Percentiles rank a stretch among this genome's conserved stretches.
phyloP scores from a whole-genome alignment of 2,329 filamentous ascomycete genomes.

The Penicillium sp. region DNA sequence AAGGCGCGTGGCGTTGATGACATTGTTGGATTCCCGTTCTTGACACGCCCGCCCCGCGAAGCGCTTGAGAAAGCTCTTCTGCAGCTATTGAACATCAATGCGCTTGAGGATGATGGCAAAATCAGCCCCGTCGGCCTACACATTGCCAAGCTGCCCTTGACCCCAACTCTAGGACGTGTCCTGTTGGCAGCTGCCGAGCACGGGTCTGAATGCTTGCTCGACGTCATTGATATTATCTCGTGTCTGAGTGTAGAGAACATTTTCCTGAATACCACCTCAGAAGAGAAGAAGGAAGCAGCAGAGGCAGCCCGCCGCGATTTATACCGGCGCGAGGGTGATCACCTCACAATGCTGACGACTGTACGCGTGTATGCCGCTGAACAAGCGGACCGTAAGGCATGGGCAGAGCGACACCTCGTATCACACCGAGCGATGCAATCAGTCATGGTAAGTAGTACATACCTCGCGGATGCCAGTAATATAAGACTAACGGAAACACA shows the following conservation, averaged over 20 bases:
- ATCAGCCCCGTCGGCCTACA: constrained; percentile 67
- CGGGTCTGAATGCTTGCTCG: constrained; percentile 63
- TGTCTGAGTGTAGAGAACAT: constrained; percentile 58
- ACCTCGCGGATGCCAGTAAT: not conserved
- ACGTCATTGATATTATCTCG: constrained; percentile 75
- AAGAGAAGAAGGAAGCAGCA: constrained; percentile 53
- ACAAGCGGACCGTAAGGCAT: constrained; percentile 50
- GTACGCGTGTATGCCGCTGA: constrained; percentile 54
- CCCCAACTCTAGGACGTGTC: constrained; percentile 70
- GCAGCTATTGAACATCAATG: constrained; percentile 69
- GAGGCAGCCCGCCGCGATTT: constrained; percentile 49
- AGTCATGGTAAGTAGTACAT: constrained; percentile 44
- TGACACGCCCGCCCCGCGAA: constrained; percentile 70
- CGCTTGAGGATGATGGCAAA: constrained; percentile 59
- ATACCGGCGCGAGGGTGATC: constrained; percentile 54
- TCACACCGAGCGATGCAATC: constrained; percentile 57
- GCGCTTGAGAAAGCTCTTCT: constrained; percentile 72
- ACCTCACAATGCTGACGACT: constrained; percentile 54
- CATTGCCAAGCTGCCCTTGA: constrained; percentile 75
- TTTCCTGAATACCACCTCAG: constrained; percentile 51
- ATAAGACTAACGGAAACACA: constrained; percentile 2
- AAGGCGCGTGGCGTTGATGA: constrained; percentile 82
- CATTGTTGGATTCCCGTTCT: constrained; percentile 70
- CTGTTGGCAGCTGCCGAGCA: constrained; percentile 67
- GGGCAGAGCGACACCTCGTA: constrained; percentile 52